phyloP scores from a whole-genome alignment of 306 rosid genomes.

The Abrus pulchellus region DNA sequence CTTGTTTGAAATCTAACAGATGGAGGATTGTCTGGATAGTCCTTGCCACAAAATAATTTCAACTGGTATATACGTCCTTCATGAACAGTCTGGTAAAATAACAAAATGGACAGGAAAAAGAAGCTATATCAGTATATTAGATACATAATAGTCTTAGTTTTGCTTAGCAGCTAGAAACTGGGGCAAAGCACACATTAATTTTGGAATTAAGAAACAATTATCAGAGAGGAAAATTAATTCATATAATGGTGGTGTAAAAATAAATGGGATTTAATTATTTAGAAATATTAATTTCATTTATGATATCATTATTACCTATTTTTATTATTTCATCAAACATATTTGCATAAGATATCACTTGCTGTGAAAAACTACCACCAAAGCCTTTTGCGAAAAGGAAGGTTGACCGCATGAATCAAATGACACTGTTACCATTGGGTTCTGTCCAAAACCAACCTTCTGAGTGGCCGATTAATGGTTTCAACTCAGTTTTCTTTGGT shows the following conservation, averaged over 20 bases:
- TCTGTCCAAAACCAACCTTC: not conserved
- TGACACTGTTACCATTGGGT: not conserved
- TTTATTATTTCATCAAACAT: not conserved
- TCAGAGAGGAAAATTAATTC: not conserved
- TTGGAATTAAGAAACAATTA: not conserved
- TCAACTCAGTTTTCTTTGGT: not conserved
- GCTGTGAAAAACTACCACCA: not conserved
- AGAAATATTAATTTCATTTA: not conserved
- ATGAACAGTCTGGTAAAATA: constrained; percentile 80
- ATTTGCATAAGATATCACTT: not conserved
- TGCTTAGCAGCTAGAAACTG: not conserved
- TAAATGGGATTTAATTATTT: constrained; percentile 14
- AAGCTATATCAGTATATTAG: constrained; percentile 30
- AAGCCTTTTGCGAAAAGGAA: not conserved
- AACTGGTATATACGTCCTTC: constrained; percentile 95
- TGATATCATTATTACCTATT: not conserved
- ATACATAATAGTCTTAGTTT: not conserved
- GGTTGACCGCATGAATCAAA: not conserved
- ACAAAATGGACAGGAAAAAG: constrained; percentile 44
- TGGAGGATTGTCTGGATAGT: constrained; percentile 94
- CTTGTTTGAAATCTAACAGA: constrained; percentile 92
- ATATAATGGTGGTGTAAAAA: not conserved
- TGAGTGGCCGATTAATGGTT: not conserved
- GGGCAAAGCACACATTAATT: not conserved
- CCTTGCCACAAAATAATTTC: constrained; percentile 92